A percentile compares a stretch with the other conserved stretches of the same genome.
phyloP scores from a whole-genome alignment of 2,329 filamentous ascomycete species.

The Eurotiales sp. region DNA sequence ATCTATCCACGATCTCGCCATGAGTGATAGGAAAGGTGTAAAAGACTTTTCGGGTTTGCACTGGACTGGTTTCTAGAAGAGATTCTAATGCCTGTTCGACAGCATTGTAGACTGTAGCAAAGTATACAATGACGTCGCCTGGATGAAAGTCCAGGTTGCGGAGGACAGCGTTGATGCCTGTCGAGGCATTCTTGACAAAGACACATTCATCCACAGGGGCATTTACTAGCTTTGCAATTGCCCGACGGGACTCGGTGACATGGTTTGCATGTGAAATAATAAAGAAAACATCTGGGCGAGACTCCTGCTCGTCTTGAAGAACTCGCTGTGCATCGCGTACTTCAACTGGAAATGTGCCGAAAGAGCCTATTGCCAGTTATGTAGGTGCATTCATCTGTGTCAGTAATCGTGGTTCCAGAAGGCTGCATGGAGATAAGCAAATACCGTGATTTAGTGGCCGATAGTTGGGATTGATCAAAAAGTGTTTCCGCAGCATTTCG shows the following conservation, averaged over 20 bases:
- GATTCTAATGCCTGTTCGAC: slow-evolving; percentile 72
- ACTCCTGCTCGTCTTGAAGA: slow-evolving; percentile 66
- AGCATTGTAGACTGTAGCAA: slow-evolving; percentile 73
- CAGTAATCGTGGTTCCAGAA: neutral
- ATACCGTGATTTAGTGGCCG: slow-evolving; percentile 75
- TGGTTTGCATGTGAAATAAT: slow-evolving; percentile 61
- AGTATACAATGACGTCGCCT: slow-evolving; percentile 72
- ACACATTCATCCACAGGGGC: slow-evolving; percentile 65
- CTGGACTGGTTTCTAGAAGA: slow-evolving; percentile 62
- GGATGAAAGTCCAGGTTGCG: slow-evolving; percentile 65
- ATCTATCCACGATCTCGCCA: slow-evolving; percentile 58
- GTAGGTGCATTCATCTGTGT: too few relatives aligned
- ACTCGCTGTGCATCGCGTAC: slow-evolving; percentile 58
- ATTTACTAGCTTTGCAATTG: slow-evolving; percentile 64
- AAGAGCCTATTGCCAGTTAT: too few relatives aligned
- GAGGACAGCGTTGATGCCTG: slow-evolving; percentile 67
- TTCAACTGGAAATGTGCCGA: slow-evolving; percentile 66
- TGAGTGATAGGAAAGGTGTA: slow-evolving; percentile 69
- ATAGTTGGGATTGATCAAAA: slow-evolving; percentile 65
- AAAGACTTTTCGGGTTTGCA: slow-evolving; percentile 51
- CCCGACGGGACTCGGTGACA: slow-evolving; percentile 62
- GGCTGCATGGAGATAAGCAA: slow-evolving; percentile 12
- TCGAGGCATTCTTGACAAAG: slow-evolving; percentile 77
- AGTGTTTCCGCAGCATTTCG: slow-evolving; percentile 56
- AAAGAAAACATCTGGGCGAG: slow-evolving; percentile 70